These are phyloP conservation scores for Aspergillus niger DNA, from an alignment of 2,329 filamentous ascomycete genomes.

Conservation along the genomic window DNA sequence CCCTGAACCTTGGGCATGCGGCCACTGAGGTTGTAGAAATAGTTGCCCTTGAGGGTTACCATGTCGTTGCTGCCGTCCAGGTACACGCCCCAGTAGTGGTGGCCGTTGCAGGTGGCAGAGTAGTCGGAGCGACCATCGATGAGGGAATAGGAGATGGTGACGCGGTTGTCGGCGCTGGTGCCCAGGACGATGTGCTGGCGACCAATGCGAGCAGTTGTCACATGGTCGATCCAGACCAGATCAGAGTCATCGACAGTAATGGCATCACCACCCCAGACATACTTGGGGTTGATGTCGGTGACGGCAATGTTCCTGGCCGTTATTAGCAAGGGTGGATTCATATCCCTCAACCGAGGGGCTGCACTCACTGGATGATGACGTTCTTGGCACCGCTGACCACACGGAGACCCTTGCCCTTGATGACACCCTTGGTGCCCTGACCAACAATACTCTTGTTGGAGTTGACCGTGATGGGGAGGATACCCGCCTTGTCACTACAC, in stretches of 20 bases:
- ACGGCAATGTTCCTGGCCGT: constrained; percentile 52
- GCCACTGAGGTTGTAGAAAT: constrained; percentile 61
- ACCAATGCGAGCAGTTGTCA: constrained; percentile 56
- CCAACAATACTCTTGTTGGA: constrained; percentile 62
- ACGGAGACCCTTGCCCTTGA: constrained; percentile 60
- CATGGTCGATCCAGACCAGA: constrained; percentile 50
- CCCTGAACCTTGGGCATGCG: constrained; percentile 59
- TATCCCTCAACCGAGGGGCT: background rate
- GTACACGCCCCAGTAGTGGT: constrained; percentile 64
- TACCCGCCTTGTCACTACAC: constrained; percentile 53
- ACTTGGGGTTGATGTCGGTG: constrained; percentile 59
- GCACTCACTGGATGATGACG: constrained; percentile 56
- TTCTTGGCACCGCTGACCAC: constrained; percentile 52
- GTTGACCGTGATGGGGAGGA: constrained; percentile 53
- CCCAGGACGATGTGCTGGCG: constrained; percentile 64
- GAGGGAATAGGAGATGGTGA: constrained; percentile 62
- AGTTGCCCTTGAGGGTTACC: constrained; percentile 63
- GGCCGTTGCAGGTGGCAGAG: constrained; percentile 59
- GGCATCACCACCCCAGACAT: constrained; percentile 62
- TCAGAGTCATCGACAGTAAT: constrained; percentile 53
- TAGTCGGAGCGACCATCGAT: constrained; percentile 58
- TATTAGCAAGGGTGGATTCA: background rate
- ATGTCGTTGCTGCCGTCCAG: constrained; percentile 58
- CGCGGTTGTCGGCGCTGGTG: constrained; percentile 54
- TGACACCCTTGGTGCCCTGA: constrained; percentile 55